Evolutionary conservation across 2,329 filamentous ascomycete species (phyloP).

Genomic region (Calycina herbarum): DNA sequence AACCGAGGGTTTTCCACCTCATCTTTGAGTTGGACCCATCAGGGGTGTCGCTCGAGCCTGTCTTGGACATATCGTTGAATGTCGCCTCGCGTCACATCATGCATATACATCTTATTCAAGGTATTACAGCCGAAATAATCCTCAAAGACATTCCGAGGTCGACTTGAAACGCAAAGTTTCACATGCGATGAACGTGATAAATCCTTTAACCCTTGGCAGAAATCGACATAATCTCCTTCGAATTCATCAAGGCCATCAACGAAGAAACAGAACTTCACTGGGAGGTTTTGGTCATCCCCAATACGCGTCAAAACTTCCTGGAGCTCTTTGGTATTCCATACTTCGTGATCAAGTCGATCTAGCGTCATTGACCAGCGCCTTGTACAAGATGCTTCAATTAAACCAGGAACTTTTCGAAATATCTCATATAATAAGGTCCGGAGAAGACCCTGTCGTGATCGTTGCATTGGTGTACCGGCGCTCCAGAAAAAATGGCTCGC

Average conservation of each 20-base stretch:
- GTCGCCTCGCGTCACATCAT: conserved; percentile 28
- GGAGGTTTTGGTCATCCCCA: not conserved
- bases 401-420: conserved; percentile 5
- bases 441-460: conserved; percentile 18
- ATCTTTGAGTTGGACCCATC: not conserved
- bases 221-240: conserved; percentile 13
- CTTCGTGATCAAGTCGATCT: not conserved
- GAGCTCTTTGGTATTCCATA: not conserved
- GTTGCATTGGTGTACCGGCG: conserved; percentile 35
- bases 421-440: conserved; percentile 13
- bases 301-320: not conserved
- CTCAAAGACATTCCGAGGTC: conserved; percentile 21
- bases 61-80: conserved; percentile 14
- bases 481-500: conserved; percentile 50
- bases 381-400: conserved; percentile 1
- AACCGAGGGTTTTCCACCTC: not conserved
- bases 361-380: not conserved
- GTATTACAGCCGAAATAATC: conserved; percentile 1
- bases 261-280: conserved; percentile 12
- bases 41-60: not conserved
- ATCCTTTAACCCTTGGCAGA: conserved; percentile 2
- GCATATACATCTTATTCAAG: conserved; percentile 22
- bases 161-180: conserved; percentile 24
- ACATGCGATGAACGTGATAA: conserved; percentile 8
- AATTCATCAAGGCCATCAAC: conserved; percentile 24